Evolutionary conservation across 2,329 filamentous ascomycete genomes (phyloP), one percentile per base, ranked within the genome.

Genomic region (Pyrenochaeta sp.): DNA sequence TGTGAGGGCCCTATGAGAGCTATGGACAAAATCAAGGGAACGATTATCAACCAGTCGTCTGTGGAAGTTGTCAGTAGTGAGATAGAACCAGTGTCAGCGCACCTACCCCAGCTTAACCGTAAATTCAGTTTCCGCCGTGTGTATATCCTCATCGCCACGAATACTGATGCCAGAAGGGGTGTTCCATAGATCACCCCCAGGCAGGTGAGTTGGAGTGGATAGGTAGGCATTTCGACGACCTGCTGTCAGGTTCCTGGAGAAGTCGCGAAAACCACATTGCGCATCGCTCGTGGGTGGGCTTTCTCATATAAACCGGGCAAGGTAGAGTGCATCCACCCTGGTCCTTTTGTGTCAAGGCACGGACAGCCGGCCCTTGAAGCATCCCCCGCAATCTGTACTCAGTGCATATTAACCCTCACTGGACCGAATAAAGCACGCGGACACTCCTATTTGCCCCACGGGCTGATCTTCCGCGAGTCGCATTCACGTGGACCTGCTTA

Each of bases 31-130:
- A 71, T 39, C 7, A 63, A 51, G 23, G 70, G 68, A 13, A 69
- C 17, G 11, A 67, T 61, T 45, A 73, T 71, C 20, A 71, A 50
- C 61, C 67, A 71, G 62, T 73, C 71, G 58, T 73, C 69, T 70
- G 29, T 23, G 29, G 39, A 6, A 11, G 24, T 3, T 22, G 51
- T 67, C 46, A 68, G 55, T 44, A 22, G n/a, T 20, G 45, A 27
- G 37, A 37, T 20, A 18, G 34, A 47, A 45, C 30, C 22, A 18
- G 26, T 41, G 26, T 35, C 24, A 22, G 15, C 24, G 11, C 14
- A 58, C 65, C 27, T 51, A 71, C 67, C 68, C 65, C 67, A 69
- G 44, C 66, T 65, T 30, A 71, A 41, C 32, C 67, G 58, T 20
- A 69, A 37, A 36, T 64, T 70, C 52, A 71, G 50, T 44, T 71